Evolutionary conservation across 2,329 filamentous ascomycete species (phyloP), one percentile per base, ranked within the genome.

Genomic region (Fulvia fulva): DNA sequence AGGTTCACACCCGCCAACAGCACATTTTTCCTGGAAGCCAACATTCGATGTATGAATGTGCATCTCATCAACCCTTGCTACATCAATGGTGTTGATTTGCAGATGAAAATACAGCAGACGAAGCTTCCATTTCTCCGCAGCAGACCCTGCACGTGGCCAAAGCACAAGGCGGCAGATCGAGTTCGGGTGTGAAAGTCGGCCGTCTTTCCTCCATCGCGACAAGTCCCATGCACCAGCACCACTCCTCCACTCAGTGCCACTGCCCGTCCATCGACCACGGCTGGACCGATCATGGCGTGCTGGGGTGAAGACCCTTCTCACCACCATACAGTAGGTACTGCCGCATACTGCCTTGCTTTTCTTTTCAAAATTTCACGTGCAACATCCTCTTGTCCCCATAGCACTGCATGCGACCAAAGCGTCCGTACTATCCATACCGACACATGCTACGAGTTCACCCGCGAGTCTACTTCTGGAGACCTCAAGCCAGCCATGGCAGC

Each of bases 401-500:
- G 26, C 21, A 8, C 14, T n/a, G 5, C 34, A 26, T 3, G 25
- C n/a, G 16, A 1, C 21, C 34, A 14, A 34, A 14, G 22, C 21
- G 21, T 47, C 44, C 41, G 28, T 32, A 19, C 41, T 16, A 45
- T 50, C 16, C 26, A 46, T 14, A 12, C 8, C 30, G 22, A 32
- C 46, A 55, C 41, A 61, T 61, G 61, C 41, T 56, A 30, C 50
- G 22, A 19, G 3, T 41, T 22, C 34, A 55, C 30, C 49, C 44
- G 34, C 60, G 49, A 50, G 21, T 26, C 43, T 58, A 56, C 53
- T 59, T 57, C 51, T 63, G 55, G 53, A 58, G 57, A 59, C 58
- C 60, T 9, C 43, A 59, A 19, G 30, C 55, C 44, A 56, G 57
- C 55, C 37, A 74, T 74, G 71, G 71, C 71, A 51, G 62, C 71